Conservation (phyloP, 768 basidiomycete species). For the Trametopsis cervina region DNA sequence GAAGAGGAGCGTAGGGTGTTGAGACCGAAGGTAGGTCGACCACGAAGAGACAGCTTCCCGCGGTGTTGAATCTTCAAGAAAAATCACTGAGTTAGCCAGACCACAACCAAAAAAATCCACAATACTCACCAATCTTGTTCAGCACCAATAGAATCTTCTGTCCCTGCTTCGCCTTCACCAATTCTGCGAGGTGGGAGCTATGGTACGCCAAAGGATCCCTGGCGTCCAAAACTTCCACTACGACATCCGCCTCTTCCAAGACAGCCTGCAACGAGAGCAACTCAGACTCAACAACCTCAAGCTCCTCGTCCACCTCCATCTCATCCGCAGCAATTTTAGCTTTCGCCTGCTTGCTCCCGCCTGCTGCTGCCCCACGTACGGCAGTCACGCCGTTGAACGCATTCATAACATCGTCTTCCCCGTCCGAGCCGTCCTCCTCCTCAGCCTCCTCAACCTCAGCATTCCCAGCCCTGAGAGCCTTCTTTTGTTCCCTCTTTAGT, state of each 20-base stretch:
- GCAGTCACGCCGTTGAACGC: slow-evolving; percentile 40
- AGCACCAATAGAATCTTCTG: slow-evolving; percentile 60
- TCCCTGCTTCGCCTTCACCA: slow-evolving; percentile 29
- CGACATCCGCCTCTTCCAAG: slow-evolving; percentile 69
- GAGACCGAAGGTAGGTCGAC: slow-evolving; percentile 51
- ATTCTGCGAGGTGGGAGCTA: slow-evolving; percentile 56
- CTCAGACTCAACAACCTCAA: slow-evolving; percentile 56
- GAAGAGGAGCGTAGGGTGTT: slow-evolving; percentile 65
- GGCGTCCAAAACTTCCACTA: slow-evolving; percentile 78
- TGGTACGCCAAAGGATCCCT: slow-evolving; percentile 74
- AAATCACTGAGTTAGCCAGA: neutral
- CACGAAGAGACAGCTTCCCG: slow-evolving; percentile 69
- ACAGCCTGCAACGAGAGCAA: slow-evolving; percentile 59
- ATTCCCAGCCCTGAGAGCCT: slow-evolving; percentile 33
- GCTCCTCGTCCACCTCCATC: slow-evolving; percentile 45
- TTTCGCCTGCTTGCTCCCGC: slow-evolving; percentile 18
- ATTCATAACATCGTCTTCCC: neutral
- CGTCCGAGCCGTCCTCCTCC: slow-evolving; percentile 25
- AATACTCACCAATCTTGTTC: slow-evolving; percentile 77
- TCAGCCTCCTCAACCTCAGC: slow-evolving; percentile 19
- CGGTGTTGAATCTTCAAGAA: slow-evolving; percentile 62
- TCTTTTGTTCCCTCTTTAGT: slow-evolving; percentile 57
- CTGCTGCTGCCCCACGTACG: slow-evolving; percentile 15
- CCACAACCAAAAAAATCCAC: neutral
- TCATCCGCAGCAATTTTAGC: slow-evolving; percentile 20